These are phyloP conservation scores for Geotrichum candidum DNA, from an alignment of 1,139 yeast genomes.

Conservation along the genomic window DNA sequence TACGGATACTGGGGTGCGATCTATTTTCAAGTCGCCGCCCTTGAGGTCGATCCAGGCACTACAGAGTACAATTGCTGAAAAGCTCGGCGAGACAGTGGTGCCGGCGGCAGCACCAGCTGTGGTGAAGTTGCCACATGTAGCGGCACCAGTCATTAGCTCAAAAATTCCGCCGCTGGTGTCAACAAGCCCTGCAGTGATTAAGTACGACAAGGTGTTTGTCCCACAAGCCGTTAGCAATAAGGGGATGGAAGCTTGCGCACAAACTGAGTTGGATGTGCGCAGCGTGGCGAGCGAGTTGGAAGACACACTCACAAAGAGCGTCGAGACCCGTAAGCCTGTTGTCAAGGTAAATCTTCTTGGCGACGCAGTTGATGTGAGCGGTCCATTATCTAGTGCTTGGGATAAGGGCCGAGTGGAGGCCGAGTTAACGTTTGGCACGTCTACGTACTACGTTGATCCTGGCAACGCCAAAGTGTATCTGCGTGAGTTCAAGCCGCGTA, in stretches of 20 bases:
- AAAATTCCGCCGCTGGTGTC: conserved; percentile 2
- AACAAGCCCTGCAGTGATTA: background rate
- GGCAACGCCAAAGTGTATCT: background rate
- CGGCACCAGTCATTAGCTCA: conserved; percentile 1
- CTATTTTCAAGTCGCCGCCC: conserved; percentile 8
- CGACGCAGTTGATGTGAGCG: background rate
- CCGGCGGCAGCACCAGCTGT: background rate
- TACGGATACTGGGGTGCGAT: background rate
- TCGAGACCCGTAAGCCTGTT: background rate
- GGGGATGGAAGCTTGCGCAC: background rate
- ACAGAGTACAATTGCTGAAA: conserved; percentile 18
- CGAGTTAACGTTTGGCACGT: background rate
- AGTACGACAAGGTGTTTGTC: conserved; percentile 5
- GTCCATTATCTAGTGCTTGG: background rate
- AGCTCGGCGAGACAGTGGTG: conserved; percentile 6
- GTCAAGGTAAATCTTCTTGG: background rate
- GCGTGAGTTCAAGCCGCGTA: conserved; percentile 16
- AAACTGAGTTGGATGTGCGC: background rate
- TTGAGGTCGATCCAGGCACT: conserved; percentile 17
- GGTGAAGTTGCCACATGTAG: background rate
- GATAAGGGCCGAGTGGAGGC: background rate
- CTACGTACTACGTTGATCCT: background rate
- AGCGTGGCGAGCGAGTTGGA: background rate
- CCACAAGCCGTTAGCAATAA: conserved; percentile 4
- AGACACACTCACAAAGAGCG: background rate